Evolutionary conservation across 1,139 yeast genomes (phyloP), one percentile per base, ranked within the genome.

Genomic region (Debaryomyces subglobosus): DNA sequence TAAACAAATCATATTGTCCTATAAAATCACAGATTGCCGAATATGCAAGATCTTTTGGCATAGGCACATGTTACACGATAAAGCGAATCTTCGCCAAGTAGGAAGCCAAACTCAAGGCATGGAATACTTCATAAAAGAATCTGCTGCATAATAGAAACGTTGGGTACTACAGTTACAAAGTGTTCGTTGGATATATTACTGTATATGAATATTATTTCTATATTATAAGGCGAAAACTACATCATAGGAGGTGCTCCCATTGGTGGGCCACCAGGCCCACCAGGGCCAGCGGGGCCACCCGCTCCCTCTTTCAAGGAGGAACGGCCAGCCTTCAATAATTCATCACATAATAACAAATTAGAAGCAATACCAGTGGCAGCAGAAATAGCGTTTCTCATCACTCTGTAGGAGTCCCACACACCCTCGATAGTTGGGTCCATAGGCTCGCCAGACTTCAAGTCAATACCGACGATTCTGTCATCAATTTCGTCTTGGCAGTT

Each of bases 341-440:
- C 99, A 70, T 95, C 99, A 73, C 99, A 94, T 54, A 94, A 78
- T 58, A 95, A 78, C 61, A 95, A 76, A 67, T 95, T 95, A 54
- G 95, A 85, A 1, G 99, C 94, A 63, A 95, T 95, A 49, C 97
- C 97, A 4, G 96, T 87, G 38, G 98, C 97, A 45, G 96, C 85
- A 47, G 92, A 85, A 49, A 95, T 76, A 23, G 97, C 96, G 67
- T 95, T 94, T 72, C 99, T 84, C 52, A 94, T 74, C 39, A 94
- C 99, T 58, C 99, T 78, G 75, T 82, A 94, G 33, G 96, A 88
- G 71, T 95, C 99, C 96, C 97, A 95, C 51, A 95, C 83, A 52
- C 99, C 99, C 65, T 90, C 97, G 48, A 89, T 81, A 8, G 90
- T 78, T 42, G 99, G 98, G 64, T 94, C 98, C 82, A 94, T 86